These are phyloP conservation scores for Aspergillus clavatus DNA, from an alignment of 2,329 filamentous ascomycete species.

Conservation along the genomic window DNA sequence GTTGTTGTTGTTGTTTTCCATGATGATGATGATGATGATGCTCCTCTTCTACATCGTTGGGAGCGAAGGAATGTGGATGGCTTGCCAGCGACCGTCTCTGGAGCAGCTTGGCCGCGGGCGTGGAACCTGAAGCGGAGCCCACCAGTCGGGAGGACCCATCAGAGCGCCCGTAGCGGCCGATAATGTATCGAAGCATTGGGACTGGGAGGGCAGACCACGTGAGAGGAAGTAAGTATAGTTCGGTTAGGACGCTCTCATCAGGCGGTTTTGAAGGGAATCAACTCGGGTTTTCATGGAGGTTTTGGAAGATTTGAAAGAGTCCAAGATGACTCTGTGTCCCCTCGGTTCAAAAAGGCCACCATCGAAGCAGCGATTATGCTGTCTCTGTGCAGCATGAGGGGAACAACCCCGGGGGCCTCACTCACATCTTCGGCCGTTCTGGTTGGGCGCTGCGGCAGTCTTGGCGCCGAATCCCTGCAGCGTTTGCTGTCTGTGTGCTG, in stretches of 20 bases:
- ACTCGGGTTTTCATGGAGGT: not conserved
- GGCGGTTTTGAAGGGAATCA: not conserved
- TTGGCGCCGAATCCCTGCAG: not conserved
- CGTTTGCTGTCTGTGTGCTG: not conserved
- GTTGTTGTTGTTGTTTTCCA: no score
- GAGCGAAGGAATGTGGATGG: not conserved
- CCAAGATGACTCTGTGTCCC: not conserved
- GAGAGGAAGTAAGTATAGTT: slow-evolving; percentile 16
- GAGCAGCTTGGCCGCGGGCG: not conserved
- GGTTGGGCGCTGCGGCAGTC: not conserved
- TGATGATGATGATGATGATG: not conserved
- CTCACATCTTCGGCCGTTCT: not conserved
- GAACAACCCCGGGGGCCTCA: not conserved
- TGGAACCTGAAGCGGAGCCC: slow-evolving; percentile 4
- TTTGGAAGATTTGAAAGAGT: not conserved
- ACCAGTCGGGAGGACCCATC: slow-evolving; percentile 8
- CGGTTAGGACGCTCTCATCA: not conserved
- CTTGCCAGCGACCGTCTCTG: not conserved
- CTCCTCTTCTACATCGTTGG: not conserved
- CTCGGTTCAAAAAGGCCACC: not conserved
- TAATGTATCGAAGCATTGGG: slow-evolving; percentile 16
- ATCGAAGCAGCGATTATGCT: not conserved
- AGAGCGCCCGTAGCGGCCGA: slow-evolving; percentile 7
- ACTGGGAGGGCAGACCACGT: slow-evolving; percentile 21
- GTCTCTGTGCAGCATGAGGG: not conserved